A percentile compares a stretch with the other conserved stretches of the same genome.
Conservation (phyloP, 495 filamentous ascomycete species). For the Thermothielavioides terrestris region DNA sequence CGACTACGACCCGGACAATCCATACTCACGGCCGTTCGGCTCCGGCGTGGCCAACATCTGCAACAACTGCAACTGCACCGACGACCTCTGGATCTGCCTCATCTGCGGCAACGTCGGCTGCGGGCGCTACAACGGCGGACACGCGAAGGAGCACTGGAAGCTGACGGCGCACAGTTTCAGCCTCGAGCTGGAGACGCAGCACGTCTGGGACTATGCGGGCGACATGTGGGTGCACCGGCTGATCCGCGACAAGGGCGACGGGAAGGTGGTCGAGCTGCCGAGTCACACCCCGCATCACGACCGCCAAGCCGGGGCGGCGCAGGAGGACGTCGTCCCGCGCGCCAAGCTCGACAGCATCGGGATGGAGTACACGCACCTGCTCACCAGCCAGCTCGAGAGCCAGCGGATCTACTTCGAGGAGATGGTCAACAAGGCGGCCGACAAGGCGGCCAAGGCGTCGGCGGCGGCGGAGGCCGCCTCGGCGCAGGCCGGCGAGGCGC, state of each 20-base stretch:
- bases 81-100: slow-evolving; percentile 88
- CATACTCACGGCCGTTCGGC: slow-evolving; percentile 43
- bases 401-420: slow-evolving; percentile 94
- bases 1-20: slow-evolving; percentile 30
- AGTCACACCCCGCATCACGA: slow-evolving; percentile 16
- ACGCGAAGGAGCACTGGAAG: slow-evolving; percentile 92
- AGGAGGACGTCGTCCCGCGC: slow-evolving; percentile 64
- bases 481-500: slow-evolving; percentile 42
- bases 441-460: slow-evolving; percentile 75
- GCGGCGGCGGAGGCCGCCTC: slow-evolving; percentile 55
- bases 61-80: slow-evolving; percentile 61
- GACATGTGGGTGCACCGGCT: slow-evolving; percentile 94
- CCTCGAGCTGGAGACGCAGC: slow-evolving; percentile 84
- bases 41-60: slow-evolving; percentile 47
- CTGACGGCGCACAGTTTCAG: slow-evolving; percentile 81
- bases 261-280: slow-evolving; percentile 80
- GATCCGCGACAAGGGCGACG: slow-evolving; percentile 84
- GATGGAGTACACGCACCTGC: slow-evolving; percentile 86
- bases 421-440: slow-evolving; percentile 78
- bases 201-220: slow-evolving; percentile 94
- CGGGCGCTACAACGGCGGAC: slow-evolving; percentile 85
- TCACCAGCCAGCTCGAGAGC: slow-evolving; percentile 83
- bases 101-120: slow-evolving; percentile 93
- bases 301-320: background rate
- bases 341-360: slow-evolving; percentile 90